phyloP scores from a whole-genome alignment of 2,329 filamentous ascomycete species.

The Fusarium succisae region DNA sequence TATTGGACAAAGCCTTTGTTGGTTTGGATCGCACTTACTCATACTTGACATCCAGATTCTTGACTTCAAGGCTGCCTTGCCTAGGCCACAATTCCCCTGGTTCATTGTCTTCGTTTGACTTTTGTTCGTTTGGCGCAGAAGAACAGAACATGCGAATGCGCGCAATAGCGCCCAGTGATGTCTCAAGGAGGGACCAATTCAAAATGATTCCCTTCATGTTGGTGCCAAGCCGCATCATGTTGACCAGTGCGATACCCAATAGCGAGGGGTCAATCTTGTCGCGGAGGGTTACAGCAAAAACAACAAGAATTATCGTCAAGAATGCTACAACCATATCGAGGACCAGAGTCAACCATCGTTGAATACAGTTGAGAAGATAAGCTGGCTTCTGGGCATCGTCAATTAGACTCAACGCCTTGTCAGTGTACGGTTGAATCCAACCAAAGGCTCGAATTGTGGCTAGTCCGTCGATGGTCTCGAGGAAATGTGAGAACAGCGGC shows the following conservation, averaged over 20 bases:
- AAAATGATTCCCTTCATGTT: slow-evolving; percentile 44
- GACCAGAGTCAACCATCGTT: slow-evolving; percentile 63
- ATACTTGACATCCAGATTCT: slow-evolving; percentile 40
- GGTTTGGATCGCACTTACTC: slow-evolving; percentile 30
- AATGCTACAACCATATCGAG: slow-evolving; percentile 61
- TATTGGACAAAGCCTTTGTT: not conserved
- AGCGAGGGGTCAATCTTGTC: slow-evolving; percentile 46
- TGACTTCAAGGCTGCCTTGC: slow-evolving; percentile 36
- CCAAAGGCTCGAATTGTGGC: slow-evolving; percentile 52
- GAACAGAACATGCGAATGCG: slow-evolving; percentile 43
- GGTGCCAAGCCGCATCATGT: slow-evolving; percentile 43
- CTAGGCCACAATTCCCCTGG: slow-evolving; percentile 37
- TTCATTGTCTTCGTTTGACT: slow-evolving; percentile 17
- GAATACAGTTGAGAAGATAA: slow-evolving; percentile 62
- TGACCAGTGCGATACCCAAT: slow-evolving; percentile 51
- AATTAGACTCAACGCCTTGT: slow-evolving; percentile 49
- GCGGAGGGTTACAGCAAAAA: slow-evolving; percentile 50
- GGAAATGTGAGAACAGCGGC: slow-evolving; percentile 47
- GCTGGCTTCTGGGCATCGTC: slow-evolving; percentile 62
- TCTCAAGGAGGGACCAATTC: slow-evolving; percentile 45
- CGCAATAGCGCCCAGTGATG: slow-evolving; percentile 44
- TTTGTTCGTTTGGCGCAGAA: slow-evolving; percentile 39
- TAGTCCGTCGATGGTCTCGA: slow-evolving; percentile 46
- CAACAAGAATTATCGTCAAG: slow-evolving; percentile 52
- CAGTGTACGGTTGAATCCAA: slow-evolving; percentile 49